Evolutionary conservation across 139 green algal species (phyloP), one percentile per base, ranked within the genome.

Genomic region (Diplosphaera chodatii): DNA sequence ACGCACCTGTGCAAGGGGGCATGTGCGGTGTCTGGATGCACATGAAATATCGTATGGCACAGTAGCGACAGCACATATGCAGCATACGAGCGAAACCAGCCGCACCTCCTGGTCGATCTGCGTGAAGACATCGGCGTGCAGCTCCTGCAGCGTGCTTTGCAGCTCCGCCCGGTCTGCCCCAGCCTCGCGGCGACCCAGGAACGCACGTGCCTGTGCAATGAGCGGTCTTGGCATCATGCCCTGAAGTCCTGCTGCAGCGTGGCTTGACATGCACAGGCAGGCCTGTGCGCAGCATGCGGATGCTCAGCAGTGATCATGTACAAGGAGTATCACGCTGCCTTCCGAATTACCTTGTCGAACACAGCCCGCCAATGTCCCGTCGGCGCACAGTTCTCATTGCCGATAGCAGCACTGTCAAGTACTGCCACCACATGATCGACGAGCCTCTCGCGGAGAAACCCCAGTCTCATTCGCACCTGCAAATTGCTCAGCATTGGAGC

Each of bases 401-500:
- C 37, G 56, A 3, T 27, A 15, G n/a, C 28, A 20, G 67, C 23
- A 21, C 20, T 20, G n/a, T 71, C 48, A 28, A 85, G 67, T 29
- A 77, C 79, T 15, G 41, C 41, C 0, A 18, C 40, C 29, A 85
- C 71, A 0, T 85, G 59, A 16, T 59, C 63, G 59, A 78, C 77
- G 62, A 93, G 82, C 72, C 83, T 69, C 37, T 81, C 72, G 64
- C 74, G 79, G 59, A 93, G 76, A 27, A 72, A 68, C 63, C 77
- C 72, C 74, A 93, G 83, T 32, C 86, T 77, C 0, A 73, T 69
- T 1, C 78, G 82, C 67, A 93, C 81, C 87, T 92, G 80, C 68
- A n/a, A 31, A n/a, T 68, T 55, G 37, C n/a, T 48, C 6, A 20
- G 37, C n/a, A n/a, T n/a, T n/a, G n/a, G n/a, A n/a, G n/a, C n/a